phyloP scores from a whole-genome alignment of 331 rosid species.

The Quercus lobata region DNA sequence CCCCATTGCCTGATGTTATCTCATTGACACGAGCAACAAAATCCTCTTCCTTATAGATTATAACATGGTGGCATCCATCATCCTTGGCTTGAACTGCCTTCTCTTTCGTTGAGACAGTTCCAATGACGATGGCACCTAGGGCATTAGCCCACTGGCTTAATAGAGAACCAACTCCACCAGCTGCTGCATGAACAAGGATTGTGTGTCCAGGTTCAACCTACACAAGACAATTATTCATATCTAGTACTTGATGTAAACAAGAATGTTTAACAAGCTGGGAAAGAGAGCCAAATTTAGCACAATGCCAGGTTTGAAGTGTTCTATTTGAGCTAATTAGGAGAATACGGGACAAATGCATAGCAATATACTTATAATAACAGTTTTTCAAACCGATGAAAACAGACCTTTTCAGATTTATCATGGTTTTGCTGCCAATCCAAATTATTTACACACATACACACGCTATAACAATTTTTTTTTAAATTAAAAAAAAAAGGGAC shows the following conservation, averaged over 20 bases:
- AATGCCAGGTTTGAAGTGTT: too few species aligned
- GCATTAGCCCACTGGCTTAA: constrained; percentile 82
- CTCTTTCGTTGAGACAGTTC: constrained; percentile 65
- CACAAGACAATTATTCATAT: neutral
- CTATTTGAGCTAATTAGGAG: neutral
- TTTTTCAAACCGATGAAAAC: neutral
- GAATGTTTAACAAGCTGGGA: neutral
- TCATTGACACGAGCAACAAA: constrained; percentile 68
- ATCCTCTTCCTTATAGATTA: constrained; percentile 60
- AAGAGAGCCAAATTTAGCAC: neutral
- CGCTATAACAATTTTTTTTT: too few species aligned
- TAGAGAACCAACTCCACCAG: constrained; percentile 89
- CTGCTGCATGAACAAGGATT: constrained; percentile 83
- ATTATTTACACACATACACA: too few species aligned
- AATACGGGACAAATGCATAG: neutral
- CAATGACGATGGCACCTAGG: constrained; percentile 81
- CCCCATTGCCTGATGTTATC: constrained; percentile 79
- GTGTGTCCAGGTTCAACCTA: constrained; percentile 73
- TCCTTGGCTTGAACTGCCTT: constrained; percentile 80
- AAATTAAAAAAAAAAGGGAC: too few species aligned
- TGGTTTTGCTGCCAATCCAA: neutral
- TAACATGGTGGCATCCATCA: constrained; percentile 84
- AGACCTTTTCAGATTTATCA: neutral
- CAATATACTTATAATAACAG: neutral
- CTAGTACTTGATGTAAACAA: neutral